A percentile compares a stretch with the other conserved stretches of the same genome.
Evolutionary conservation across 2,329 filamentous ascomycete genomes (phyloP).

Genomic region (Sphaerulina vaccinii): DNA sequence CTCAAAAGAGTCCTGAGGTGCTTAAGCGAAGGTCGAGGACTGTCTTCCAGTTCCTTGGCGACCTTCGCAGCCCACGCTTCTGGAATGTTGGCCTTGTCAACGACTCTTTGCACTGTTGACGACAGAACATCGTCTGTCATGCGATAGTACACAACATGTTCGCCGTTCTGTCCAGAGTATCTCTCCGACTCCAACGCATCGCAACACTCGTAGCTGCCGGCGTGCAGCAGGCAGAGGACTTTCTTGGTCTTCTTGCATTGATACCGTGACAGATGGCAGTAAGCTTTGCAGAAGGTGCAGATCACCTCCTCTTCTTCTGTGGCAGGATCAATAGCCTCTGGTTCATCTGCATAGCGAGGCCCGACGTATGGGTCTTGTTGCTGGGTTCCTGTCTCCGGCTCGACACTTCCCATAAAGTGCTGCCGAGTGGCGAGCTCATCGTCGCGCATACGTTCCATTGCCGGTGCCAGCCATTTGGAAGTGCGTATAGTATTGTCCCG

Average conservation of each 20-base stretch:
- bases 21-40: conserved; percentile 81
- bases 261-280: conserved; percentile 86
- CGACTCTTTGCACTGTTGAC: conserved; percentile 68
- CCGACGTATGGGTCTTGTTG: conserved; percentile 33
- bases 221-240: conserved; percentile 77
- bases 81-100: conserved; percentile 81
- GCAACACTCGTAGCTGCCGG: conserved; percentile 78
- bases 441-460: conserved; percentile 72
- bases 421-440: conserved; percentile 70
- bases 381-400: conserved; percentile 45
- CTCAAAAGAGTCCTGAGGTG: conserved; percentile 76
- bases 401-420: conserved; percentile 60
- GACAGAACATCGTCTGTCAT: conserved; percentile 70
- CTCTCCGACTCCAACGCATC: conserved; percentile 64
- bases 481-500: conserved; percentile 79
- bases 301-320: conserved; percentile 90
- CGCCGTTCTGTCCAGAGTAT: conserved; percentile 53
- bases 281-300: conserved; percentile 88
- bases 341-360: conserved; percentile 48
- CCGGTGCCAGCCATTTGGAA: conserved; percentile 91
- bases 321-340: conserved; percentile 64
- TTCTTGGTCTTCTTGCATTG: conserved; percentile 80
- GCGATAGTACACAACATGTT: conserved; percentile 75
- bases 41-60: conserved; percentile 78
- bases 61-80: conserved; percentile 91